Evolutionary conservation across 306 rosid species (phyloP).

Genomic region (Datisca glomerata): DNA sequence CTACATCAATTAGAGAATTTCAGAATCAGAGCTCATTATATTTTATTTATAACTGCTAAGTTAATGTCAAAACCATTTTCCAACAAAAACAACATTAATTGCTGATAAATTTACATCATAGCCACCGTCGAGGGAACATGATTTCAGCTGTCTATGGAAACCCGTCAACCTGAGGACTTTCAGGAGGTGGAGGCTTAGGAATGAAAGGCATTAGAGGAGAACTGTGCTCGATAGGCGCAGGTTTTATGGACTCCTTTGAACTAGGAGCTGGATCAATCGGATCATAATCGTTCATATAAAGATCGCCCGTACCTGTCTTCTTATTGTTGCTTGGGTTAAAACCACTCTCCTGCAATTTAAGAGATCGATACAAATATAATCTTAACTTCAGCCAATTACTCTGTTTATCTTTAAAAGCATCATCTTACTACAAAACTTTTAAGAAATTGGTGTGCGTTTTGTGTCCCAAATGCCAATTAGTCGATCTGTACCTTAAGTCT

Average conservation of each 20-base stretch:
- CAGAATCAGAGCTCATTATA: background rate
- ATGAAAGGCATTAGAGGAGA: constrained; percentile 54
- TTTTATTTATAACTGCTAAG: too few relatives aligned
- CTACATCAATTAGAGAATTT: background rate
- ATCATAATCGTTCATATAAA: constrained; percentile 47
- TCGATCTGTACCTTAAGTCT: constrained; percentile 82
- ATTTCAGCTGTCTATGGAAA: constrained; percentile 3
- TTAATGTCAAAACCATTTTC: too few relatives aligned
- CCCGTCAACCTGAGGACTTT: constrained; percentile 18
- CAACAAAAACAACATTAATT: background rate
- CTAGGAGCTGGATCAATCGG: constrained; percentile 53
- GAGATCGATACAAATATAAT: background rate
- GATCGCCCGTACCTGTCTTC: constrained; percentile 5
- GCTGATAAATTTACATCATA: background rate
- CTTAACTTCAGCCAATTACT: background rate
- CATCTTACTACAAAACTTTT: background rate
- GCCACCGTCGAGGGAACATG: background rate
- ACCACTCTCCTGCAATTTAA: constrained; percentile 37
- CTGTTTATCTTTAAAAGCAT: background rate
- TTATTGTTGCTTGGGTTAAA: background rate
- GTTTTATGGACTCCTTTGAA: constrained; percentile 26
- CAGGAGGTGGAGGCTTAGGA: constrained; percentile 56
- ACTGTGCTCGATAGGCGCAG: constrained; percentile 70
- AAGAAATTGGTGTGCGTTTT: too few relatives aligned
- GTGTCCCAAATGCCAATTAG: too few relatives aligned